Conservation (phyloP, 1,284 basidiomycete species). For the Cronartium ribicola region DNA sequence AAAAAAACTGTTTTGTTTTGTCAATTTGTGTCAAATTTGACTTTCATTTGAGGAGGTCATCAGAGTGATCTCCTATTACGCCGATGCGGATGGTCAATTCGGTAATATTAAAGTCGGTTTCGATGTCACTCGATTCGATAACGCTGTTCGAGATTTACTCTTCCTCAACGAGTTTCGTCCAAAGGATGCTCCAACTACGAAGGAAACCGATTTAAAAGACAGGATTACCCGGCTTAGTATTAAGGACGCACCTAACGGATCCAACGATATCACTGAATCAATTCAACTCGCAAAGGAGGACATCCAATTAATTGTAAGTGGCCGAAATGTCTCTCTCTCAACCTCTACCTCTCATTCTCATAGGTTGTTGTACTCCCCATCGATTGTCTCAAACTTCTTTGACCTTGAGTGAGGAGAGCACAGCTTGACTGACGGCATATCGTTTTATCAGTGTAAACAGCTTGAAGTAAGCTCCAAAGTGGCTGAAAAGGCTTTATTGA, state of each 20-base stretch:
- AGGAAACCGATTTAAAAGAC: not conserved
- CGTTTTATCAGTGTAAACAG: not conserved
- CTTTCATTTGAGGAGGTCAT: not conserved
- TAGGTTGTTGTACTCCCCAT: not conserved
- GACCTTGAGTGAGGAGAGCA: not conserved
- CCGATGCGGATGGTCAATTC: slow-evolving; percentile 39
- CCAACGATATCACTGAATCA: not conserved
- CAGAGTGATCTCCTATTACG: slow-evolving; percentile 34
- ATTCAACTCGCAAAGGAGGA: slow-evolving; percentile 1
- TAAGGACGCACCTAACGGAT: not conserved
- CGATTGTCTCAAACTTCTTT: no score
- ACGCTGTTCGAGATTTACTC: slow-evolving; percentile 20
- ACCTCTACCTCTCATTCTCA: not conserved
- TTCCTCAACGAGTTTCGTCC: slow-evolving; percentile 8
- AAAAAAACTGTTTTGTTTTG: not conserved
- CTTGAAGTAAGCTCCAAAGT: not conserved
- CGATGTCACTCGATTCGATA: slow-evolving; percentile 30
- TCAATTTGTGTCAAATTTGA: not conserved
- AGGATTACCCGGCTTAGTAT: not conserved
- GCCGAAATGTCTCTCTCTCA: not conserved
- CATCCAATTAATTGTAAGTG: slow-evolving; percentile 9
- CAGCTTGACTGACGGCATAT: not conserved
- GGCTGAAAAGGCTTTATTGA: not conserved
- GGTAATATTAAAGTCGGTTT: slow-evolving; percentile 32
- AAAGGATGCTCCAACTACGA: not conserved